Evolutionary conservation across 345 rosid genomes (phyloP).

Genomic region (Jatropha curcas): DNA sequence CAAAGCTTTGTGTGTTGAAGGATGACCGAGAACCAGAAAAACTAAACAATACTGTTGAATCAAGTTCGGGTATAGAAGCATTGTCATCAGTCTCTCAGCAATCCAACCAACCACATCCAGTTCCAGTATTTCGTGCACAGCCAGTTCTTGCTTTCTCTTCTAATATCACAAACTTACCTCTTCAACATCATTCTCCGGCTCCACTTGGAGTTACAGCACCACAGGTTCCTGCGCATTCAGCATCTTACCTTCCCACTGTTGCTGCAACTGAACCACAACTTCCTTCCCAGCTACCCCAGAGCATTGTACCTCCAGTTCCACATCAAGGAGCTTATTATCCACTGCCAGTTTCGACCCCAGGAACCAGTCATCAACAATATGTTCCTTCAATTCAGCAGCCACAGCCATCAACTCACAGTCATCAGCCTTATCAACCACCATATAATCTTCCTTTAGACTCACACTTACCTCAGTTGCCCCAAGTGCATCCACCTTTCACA

Average conservation of each 20-base stretch:
- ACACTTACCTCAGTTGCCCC: conserved; percentile 24
- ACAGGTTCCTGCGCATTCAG: neutral
- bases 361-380: conserved; percentile 21
- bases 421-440: conserved; percentile 26
- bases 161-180: conserved; percentile 17
- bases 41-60: conserved; percentile 29
- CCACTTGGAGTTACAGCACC: neutral
- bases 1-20: conserved; percentile 39
- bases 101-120: conserved; percentile 23
- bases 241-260: conserved; percentile 7
- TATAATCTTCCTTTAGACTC: conserved; percentile 9
- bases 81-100: conserved; percentile 34
- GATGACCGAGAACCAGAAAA: conserved; percentile 23
- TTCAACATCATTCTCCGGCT: conserved; percentile 21
- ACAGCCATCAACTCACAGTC: conserved; percentile 20
- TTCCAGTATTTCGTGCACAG: conserved; percentile 23
- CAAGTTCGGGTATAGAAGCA: conserved; percentile 21
- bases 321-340: conserved; percentile 26
- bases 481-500: conserved; percentile 23
- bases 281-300: conserved; percentile 26
- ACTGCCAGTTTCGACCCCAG: conserved; percentile 18
- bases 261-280: conserved; percentile 35
- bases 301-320: conserved; percentile 12
- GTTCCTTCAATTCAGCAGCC: conserved; percentile 20
- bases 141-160: conserved; percentile 19